Conservation (phyloP, 176 grass and related monocot species). For the maize (Zea mays) region DNA sequence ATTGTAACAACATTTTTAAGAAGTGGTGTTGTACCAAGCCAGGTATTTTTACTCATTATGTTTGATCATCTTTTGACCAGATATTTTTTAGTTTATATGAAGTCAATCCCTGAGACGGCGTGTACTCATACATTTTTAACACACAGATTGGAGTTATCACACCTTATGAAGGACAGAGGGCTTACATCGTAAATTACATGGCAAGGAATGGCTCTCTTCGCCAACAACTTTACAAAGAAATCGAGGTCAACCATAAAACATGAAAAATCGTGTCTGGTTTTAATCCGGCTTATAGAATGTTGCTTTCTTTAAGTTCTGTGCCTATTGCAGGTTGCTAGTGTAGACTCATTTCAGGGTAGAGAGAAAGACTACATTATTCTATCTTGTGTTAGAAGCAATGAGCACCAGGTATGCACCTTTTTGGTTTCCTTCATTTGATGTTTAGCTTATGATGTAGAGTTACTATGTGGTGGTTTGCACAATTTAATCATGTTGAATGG, state of each 20-base stretch:
- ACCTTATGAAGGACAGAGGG: slow-evolving; percentile 98
- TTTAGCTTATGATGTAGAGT: neutral
- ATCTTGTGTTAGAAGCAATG: slow-evolving; percentile 98
- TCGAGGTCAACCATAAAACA: slow-evolving; percentile 59
- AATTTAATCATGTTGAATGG: neutral
- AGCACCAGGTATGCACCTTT: slow-evolving; percentile 74
- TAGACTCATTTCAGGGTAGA: slow-evolving; percentile 98
- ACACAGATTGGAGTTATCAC: slow-evolving; percentile 98
- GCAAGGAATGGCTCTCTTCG: slow-evolving; percentile 93
- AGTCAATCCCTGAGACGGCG: neutral
- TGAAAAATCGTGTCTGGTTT: neutral
- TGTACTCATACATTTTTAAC: slow-evolving; percentile 40
- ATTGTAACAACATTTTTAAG: slow-evolving; percentile 97
- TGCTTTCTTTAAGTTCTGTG: slow-evolving; percentile 31
- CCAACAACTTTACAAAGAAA: slow-evolving; percentile 99
- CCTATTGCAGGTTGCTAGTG: slow-evolving; percentile 86
- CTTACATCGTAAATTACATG: slow-evolving; percentile 99
- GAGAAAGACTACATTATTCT: slow-evolving; percentile 99
- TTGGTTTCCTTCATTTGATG: slow-evolving; percentile 10
- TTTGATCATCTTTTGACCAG: neutral
- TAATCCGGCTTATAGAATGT: neutral
- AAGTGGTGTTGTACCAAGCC: slow-evolving; percentile 96
- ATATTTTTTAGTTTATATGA: neutral
- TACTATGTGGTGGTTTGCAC: neutral
- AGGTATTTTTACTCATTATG: slow-evolving; percentile 47